These are phyloP conservation scores for Xerophyta viscosa DNA, from an alignment of 106 monocot species.

Conservation along the genomic window DNA sequence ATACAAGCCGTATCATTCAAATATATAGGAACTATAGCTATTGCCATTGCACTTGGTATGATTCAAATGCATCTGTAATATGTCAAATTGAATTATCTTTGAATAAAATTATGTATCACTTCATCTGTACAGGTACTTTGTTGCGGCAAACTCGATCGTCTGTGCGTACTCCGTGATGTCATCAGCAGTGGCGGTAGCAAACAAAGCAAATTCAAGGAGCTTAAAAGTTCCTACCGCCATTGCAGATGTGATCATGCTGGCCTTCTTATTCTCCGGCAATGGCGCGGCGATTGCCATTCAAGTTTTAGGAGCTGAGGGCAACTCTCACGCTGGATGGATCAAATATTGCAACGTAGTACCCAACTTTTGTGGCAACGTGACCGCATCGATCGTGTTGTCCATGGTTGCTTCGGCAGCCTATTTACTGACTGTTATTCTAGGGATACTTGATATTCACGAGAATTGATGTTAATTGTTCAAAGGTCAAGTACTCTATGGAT, in stretches of 20 bases:
- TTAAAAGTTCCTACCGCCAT: neutral
- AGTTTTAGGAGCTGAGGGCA: neutral
- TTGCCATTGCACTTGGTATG: neutral
- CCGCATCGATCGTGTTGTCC: slow-evolving; percentile 2
- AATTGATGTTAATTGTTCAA: too few species aligned
- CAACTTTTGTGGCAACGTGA: slow-evolving; percentile 1
- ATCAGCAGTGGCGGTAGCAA: neutral
- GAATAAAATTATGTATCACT: neutral
- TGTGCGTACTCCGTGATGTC: slow-evolving; percentile 3
- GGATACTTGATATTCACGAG: too few species aligned
- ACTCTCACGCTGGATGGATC: neutral
- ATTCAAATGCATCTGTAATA: neutral
- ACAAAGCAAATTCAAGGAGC: neutral
- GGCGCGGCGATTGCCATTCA: neutral
- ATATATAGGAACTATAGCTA: too few species aligned
- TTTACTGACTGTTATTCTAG: neutral
- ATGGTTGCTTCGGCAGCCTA: slow-evolving; percentile 2
- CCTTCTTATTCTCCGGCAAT: slow-evolving; percentile 3
- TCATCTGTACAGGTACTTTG: slow-evolving; percentile 14
- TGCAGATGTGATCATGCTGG: neutral
- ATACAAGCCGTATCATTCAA: neutral
- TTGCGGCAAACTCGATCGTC: slow-evolving; percentile 7
- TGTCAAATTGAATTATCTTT: too few species aligned
- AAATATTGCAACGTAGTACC: neutral
- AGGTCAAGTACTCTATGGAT: too few species aligned